Base-by-base conservation (phyloP, 129 eudicot genomes). In the Tanacetum coccineum region DNA sequence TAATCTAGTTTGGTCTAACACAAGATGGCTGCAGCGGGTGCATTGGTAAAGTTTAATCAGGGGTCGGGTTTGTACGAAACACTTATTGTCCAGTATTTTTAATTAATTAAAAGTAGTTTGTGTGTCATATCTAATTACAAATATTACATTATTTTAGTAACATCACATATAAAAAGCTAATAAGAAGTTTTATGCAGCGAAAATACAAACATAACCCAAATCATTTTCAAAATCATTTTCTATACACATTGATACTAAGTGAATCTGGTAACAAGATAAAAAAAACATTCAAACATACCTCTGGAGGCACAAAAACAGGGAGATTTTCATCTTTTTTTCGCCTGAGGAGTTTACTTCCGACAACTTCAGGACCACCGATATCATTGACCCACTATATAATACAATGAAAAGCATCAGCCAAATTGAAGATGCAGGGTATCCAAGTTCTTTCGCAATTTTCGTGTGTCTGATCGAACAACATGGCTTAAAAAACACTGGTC, bases 381-480 rank as follows among this genome's bases (percentile, higher is more conserved):
- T 93, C 95, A 44, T 93, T 70, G 53, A 93, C 87, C 98, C 98
- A 93, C 98, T 93, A 79, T 64, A 82, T 66, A 68, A 25, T 25
- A 11, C 39, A 70, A 77, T n/a, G 21, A 56, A 30, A 25, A 10
- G 42, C 10, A 66, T 71, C 51, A 49, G n/a, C 54, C n/a, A 14
- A 14, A 49, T 49, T 13, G 7, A 49, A 49, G 40, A 25, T 59
- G n/a, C 64, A 76, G 56, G 40, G 7, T 28, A 53, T 22, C 67
- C 71, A 56, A 50, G 51, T 72, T 36, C 13, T 50, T n/a, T 71
- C 36, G 52, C n/a, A 51, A 26, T n/a, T 21, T 51, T 13, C 26
- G 48, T 52, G 21, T 36, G 36, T 63, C n/a, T 40, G 36, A 55
- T 55, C 39, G 64, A 59, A 28, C 36, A 59, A 70, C 66, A 15